Conservation (phyloP, 1,284 basidiomycete species). For the Malassezia dermatis region DNA sequence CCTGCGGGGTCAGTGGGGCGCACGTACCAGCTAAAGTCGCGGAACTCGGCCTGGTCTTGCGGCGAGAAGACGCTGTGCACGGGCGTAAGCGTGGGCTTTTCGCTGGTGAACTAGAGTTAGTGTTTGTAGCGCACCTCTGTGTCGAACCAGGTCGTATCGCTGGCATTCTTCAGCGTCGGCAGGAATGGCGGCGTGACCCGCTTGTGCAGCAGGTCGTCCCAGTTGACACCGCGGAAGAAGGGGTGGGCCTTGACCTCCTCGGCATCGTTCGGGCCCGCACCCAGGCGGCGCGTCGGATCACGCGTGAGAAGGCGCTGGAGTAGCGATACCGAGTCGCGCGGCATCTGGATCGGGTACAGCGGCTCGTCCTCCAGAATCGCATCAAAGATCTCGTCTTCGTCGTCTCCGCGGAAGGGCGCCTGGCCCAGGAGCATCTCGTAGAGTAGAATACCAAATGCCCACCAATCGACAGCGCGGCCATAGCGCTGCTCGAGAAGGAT, state of each 20-base stretch:
- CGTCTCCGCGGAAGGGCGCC: slow-evolving; percentile 96
- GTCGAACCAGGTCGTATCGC: slow-evolving; percentile 69
- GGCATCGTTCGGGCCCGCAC: slow-evolving; percentile 83
- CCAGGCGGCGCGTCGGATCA: slow-evolving; percentile 84
- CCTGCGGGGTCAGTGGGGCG: slow-evolving; percentile 14
- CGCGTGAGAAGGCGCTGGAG: slow-evolving; percentile 85
- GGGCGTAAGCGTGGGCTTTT: slow-evolving; percentile 93
- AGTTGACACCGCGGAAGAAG: slow-evolving; percentile 96
- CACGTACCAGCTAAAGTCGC: slow-evolving; percentile 35
- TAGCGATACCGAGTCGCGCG: slow-evolving; percentile 87
- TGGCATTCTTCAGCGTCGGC: slow-evolving; percentile 64
- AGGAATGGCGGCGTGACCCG: slow-evolving; percentile 94
- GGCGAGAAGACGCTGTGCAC: slow-evolving; percentile 88
- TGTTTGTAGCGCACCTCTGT: slow-evolving; percentile 55
- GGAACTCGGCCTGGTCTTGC: slow-evolving; percentile 64
- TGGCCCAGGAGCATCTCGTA: slow-evolving; percentile 99
- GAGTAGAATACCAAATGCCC: slow-evolving; percentile 96
- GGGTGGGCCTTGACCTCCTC: slow-evolving; percentile 95
- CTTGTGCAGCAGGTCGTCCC: slow-evolving; percentile 89
- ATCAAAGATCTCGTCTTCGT: slow-evolving; percentile 99
- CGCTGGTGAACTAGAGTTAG: slow-evolving; percentile 62
- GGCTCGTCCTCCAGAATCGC: slow-evolving; percentile 98
- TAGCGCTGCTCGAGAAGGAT: slow-evolving; percentile 97
- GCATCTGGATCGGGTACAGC: slow-evolving; percentile 99
- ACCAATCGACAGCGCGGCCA: slow-evolving; percentile 97